Base-by-base conservation (phyloP, 805 yeast species). In the Saccharomycopsis fibuligera region DNA sequence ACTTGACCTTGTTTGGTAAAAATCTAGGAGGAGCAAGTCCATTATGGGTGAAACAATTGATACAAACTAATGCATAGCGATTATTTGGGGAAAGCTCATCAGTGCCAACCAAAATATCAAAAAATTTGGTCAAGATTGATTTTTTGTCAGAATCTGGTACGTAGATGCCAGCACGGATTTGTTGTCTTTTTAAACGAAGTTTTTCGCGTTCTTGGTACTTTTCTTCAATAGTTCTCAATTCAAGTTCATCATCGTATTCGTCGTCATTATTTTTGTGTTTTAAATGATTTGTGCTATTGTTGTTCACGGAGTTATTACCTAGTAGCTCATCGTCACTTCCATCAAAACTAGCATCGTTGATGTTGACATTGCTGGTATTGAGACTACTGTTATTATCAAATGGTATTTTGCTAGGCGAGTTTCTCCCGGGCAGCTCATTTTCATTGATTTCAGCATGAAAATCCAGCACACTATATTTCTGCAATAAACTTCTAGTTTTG, bases 11-110 rank as follows among this genome's bases (percentile, higher is more conserved):
- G 14, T 49, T 44, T 0, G 76, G 76, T 12, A 58, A 54, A 41
- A 64, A 61, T 41, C 68, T 66, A 12, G 76, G 77, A 6, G 74
- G 72, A 0, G 76, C 76, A 49, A 72, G 60, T 2, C 77, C 77
- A 53, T 72, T 71, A 57, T 72, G 76, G 3, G 65, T 60, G 47
- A 60, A 68, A 49, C 77, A 72, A 22, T 62, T 60, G 39, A 57
- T 58, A 52, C 77, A 72, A 21, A 72, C 72, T 50, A 72, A 62
- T 1, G 76, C 77, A 49, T 62, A 72, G 23, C 75, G 54, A 44
- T 59, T 62, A 41, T 68, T 73, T n/a, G 51, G 43, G 33, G 65
- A 58, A 4, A 66, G 58, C 49, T 71, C 75, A 51, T 66, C 70
- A 46, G 62, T 63, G 38, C 70, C 73, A 0, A 55, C 17, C 16